Conservation (phyloP, 768 basidiomycete genomes). For the Mycena haematopus region DNA sequence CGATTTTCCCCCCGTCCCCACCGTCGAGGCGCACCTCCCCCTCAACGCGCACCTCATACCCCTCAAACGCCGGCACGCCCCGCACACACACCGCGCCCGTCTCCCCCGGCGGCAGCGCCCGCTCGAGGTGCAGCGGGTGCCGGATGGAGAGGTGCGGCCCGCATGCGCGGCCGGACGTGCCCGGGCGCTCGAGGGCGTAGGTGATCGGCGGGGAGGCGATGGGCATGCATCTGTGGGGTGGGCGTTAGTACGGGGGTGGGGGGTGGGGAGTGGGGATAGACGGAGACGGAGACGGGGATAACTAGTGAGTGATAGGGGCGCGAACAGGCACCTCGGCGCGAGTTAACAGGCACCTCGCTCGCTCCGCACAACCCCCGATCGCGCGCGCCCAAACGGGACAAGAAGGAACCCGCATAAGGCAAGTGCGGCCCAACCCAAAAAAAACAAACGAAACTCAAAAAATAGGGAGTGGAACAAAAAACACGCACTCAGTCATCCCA, state of each 20-base stretch:
- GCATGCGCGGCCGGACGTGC: slow-evolving; percentile 55
- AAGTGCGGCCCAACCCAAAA: too few species aligned
- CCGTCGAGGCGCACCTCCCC: slow-evolving; percentile 43
- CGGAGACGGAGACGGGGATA: too few species aligned
- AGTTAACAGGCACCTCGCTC: too few species aligned
- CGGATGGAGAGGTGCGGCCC: slow-evolving; percentile 55
- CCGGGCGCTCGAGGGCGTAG: slow-evolving; percentile 52
- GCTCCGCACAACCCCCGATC: too few species aligned
- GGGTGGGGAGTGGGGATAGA: too few species aligned
- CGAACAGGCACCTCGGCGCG: too few species aligned
- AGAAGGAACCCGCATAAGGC: too few species aligned
- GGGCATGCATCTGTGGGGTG: slow-evolving; percentile 50
- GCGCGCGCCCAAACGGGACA: too few species aligned
- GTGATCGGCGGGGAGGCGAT: slow-evolving; percentile 51
- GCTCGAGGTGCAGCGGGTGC: slow-evolving; percentile 42
- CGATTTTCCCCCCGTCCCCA: too few species aligned
- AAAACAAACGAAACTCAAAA: too few species aligned
- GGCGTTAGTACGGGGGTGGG: slow-evolving; percentile 6
- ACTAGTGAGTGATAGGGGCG: too few species aligned
- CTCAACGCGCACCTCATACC: slow-evolving; percentile 55
- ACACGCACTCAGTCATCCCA: slow-evolving; percentile 58
- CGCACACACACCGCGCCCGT: slow-evolving; percentile 62
- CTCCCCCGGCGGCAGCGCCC: slow-evolving; percentile 44
- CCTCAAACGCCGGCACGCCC: slow-evolving; percentile 58
- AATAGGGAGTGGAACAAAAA: not conserved